Conservation (phyloP, 345 rosid genomes). For the Sisymbrium irio region DNA sequence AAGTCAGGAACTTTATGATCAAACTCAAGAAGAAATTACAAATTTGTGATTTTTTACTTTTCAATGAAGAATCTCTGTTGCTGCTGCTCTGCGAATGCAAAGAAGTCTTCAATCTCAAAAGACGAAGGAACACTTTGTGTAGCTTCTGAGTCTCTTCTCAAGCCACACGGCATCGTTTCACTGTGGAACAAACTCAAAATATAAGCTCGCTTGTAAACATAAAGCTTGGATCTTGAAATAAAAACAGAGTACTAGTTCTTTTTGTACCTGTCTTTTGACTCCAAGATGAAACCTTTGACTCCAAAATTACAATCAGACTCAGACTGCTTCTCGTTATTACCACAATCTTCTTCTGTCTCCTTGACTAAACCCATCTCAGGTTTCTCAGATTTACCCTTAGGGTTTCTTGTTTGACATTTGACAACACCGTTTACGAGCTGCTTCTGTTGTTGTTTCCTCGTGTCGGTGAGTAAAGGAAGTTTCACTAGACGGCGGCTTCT, state of each 20-base stretch:
- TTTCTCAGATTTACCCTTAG: conserved; percentile 14
- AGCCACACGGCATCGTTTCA: conserved; percentile 54
- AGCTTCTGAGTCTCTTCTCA: conserved; percentile 37
- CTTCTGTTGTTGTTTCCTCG: conserved; percentile 13
- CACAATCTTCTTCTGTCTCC: background rate
- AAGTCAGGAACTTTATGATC: background rate
- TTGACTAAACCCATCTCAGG: background rate
- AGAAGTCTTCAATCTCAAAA: conserved; percentile 71
- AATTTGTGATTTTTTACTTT: conserved; percentile 44
- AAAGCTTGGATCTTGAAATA: background rate
- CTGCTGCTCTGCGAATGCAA: conserved; percentile 54
- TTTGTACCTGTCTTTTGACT: conserved; percentile 18
- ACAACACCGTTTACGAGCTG: background rate
- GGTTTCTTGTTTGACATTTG: conserved; percentile 1
- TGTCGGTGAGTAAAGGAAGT: conserved; percentile 16
- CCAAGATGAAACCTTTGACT: conserved; percentile 14
- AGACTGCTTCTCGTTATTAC: background rate
- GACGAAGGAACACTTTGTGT: conserved; percentile 42
- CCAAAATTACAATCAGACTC: conserved; percentile 11
- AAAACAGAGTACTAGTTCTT: conserved; percentile 12
- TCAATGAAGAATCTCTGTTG: conserved; percentile 52
- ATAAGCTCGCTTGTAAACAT: background rate
- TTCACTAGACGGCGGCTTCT: conserved; percentile 59
- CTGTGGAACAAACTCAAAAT: conserved; percentile 3
- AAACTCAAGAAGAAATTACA: background rate